Conservation (phyloP, 2,329 filamentous ascomycete genomes). For the Onygenales sp. region DNA sequence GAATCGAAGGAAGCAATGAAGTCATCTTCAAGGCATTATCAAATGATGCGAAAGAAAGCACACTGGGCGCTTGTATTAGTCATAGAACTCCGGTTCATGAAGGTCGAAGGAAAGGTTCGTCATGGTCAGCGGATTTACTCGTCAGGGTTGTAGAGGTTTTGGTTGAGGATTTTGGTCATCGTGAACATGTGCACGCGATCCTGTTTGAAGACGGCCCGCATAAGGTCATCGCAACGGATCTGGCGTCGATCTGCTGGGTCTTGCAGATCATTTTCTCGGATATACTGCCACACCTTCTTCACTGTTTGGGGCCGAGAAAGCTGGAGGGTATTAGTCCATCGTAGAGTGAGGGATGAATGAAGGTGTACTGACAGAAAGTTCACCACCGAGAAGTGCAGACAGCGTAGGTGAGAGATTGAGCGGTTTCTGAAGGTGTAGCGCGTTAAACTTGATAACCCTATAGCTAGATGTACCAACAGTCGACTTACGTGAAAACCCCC, state of each 20-base stretch:
- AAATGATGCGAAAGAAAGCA: not conserved
- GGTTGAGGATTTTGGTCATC: constrained; percentile 93
- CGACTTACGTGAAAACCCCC: constrained; percentile 73
- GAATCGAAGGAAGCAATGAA: not conserved
- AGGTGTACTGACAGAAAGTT: constrained; percentile 29
- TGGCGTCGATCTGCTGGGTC: constrained; percentile 86
- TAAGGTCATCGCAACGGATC: constrained; percentile 82
- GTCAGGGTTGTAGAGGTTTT: constrained; percentile 69
- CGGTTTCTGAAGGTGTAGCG: constrained; percentile 28
- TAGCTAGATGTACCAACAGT: constrained; percentile 1
- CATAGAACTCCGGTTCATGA: constrained; percentile 1
- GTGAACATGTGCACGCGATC: constrained; percentile 96
- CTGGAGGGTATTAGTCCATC: constrained; percentile 32
- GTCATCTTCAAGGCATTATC: not conserved
- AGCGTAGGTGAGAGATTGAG: constrained; percentile 37
- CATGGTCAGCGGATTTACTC: constrained; percentile 5
- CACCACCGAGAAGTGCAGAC: constrained; percentile 35
- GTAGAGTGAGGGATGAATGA: not conserved
- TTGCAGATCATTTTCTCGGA: constrained; percentile 79
- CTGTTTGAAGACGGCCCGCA: constrained; percentile 87
- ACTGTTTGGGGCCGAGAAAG: constrained; percentile 91
- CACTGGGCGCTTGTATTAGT: not conserved
- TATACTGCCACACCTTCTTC: constrained; percentile 93
- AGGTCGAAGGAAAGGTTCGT: not conserved
- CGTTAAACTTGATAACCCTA: not conserved